Evolutionary conservation across 345 rosid genomes (phyloP), one percentile per base, ranked within the genome.

Genomic region (Dovyalis caffra): DNA sequence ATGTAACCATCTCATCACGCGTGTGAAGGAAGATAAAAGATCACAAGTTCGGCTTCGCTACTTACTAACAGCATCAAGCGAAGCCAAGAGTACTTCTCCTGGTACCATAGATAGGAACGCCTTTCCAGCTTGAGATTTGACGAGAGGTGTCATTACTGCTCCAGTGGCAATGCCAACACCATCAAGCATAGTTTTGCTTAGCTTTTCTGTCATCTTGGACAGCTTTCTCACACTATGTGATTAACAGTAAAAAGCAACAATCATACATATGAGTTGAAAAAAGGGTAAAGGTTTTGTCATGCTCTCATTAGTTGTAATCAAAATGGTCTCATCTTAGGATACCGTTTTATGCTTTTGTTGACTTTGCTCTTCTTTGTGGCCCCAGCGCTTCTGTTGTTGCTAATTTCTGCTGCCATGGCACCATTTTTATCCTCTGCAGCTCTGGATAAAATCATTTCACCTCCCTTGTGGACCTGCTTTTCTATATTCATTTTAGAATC

Each of bases 41-140:
- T 49, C n/a, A 6, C 21, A 1, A 49, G 8, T 49, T 49, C 21
- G 18, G 56, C 8, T 49, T 20, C 23, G 14, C 16, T 12, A 89
- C 99, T 86, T 84, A 94, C 97, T 89, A 62, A 92, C 87, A 31
- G 99, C 95, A 71, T 95, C 99, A 51, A 95, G 91, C 8, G 97
- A 90, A 67, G 97, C 97, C 76, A 91, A 74, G 63, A 92, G 86
- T 64, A 92, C 97, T 76, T 92, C 88, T 74, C 97, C 97, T 6
- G 99, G 98, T 71, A 85, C 88, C 95, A 83, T 91, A 56, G 95
- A 68, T 31, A 92, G 78, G 84, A 92, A 86, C 12, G 91, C 86
- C 67, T 85, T 90, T 68, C 97, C 99, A 0, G 97, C 87, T 81
- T 86, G 90, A 6, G 97, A 91, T 69, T 87, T 90, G 69, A 91